Evolutionary conservation across 179 eudicot genomes (phyloP), one percentile per base, ranked within the genome.

Genomic region (Pouteria campechiana): DNA sequence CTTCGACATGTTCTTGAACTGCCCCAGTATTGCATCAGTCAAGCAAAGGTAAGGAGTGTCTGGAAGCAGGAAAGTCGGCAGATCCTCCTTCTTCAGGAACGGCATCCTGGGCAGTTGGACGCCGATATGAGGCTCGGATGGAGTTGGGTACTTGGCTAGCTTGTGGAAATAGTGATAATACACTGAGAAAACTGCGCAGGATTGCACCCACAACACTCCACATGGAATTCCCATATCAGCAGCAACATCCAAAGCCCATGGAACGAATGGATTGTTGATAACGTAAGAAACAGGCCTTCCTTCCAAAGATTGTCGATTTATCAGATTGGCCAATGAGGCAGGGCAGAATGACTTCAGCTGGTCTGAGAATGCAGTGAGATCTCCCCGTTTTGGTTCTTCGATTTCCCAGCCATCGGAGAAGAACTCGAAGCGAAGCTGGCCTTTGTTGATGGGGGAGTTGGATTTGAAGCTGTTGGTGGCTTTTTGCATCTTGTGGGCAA

Each of bases 211-310:
- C 4, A 87, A 65, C 76, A 83, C 58, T 3, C 90, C 96, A 31
- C 70, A 55, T 0, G 81, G 87, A 39, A 87, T 52, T 1, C 65
- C 68, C 1, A 74, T 53, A 17, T 48, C 57, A 22, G 68, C 84
- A 0, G 96, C 96, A 9, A 83, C 75, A 27, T 87, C 96, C 3
- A 77, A 68, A 11, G 79, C 96, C 96, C 96, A 87, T 0, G 96
- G 86, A 1, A 87, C 61, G 48, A 87, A 87, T 0, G 96, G 81
- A 54, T 87, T 87, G 57, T 76, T 76, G 41, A 87, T 60, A 0
- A 87, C 22, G 62, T 90, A 87, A 0, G 76, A 55, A 0, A 87
- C 94, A 9, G 94, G 94, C 0, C 68, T 62, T 7, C 57, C 81
- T 28, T 58, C 52, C 1, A 34, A 58, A 7, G 60, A 70, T 34